Base-by-base conservation (phyloP, 2,329 filamentous ascomycete genomes). In the Arthrobotrys conoides region DNA sequence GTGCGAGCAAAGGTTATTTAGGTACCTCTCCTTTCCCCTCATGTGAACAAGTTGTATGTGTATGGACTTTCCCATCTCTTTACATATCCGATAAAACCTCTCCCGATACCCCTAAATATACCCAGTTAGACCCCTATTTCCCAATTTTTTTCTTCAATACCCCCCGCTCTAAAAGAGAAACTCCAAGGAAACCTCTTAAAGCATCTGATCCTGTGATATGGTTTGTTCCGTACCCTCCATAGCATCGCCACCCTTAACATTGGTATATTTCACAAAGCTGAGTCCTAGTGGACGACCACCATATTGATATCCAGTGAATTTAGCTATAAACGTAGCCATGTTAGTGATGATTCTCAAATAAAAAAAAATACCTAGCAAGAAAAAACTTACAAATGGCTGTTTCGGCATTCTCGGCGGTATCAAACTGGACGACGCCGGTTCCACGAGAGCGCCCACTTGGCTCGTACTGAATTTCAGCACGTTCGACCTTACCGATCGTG, bases 391-490 rank as follows among this genome's bases (percentile, higher is more conserved):
- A 85, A 82, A 99, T 98, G 55, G 95, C 92, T 22, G 94, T 97
- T 82, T 97, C 94, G 0, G 96, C 94, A 80, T 94, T 96, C 8
- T 94, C 91, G 16, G 90, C 86, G 68, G 86, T 89, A 83, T 96
- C 93, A 84, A 99, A 98, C 80, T 96, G 91, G 71, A 99, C 96
- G n/a, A 99, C 96, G 84, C 96, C 96, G 76, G 93, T 96, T 80
- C 96, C 96, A 80, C 94, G 92, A 77, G 96, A 99, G 82, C 96
- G 93, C 55, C 96, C 96, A 83, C 96, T 98, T 3, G 93, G 92
- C 85, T 99, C 96, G 83, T 99, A 98, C 85, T 99, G 96, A 72
- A 99, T 98, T 86, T 99, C 96, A n/a, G 96, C 96, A 83, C 96
- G 94, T 83, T 97, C 94, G 76, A 99, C 96, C 85, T 97, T 97